phyloP scores from a whole-genome alignment of 768 basidiomycete species.

The Serendipita indica region DNA sequence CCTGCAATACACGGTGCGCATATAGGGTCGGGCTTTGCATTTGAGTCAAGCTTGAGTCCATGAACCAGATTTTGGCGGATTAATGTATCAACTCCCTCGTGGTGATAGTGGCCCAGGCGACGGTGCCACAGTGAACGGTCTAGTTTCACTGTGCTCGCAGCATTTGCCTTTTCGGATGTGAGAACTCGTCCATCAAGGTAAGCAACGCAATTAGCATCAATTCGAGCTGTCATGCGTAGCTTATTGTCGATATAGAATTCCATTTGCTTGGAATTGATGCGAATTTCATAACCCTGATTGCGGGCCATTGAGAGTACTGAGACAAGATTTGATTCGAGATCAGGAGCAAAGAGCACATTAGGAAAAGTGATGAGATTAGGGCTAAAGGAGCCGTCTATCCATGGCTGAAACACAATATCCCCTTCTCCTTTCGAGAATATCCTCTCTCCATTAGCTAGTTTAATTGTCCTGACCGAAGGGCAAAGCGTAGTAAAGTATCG shows the following conservation, averaged over 20 bases:
- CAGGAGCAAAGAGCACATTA: constrained; percentile 10
- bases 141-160: constrained; percentile 17
- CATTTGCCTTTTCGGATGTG: constrained; percentile 9
- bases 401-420: constrained; percentile 3
- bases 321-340: constrained; percentile 7
- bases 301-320: constrained; percentile 3
- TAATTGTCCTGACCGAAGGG: not conserved
- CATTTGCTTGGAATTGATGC: not conserved
- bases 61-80: constrained; percentile 15
- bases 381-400: constrained; percentile 1
- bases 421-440: constrained; percentile 3
- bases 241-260: not conserved
- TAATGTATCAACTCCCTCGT: constrained; percentile 15
- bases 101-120: constrained; percentile 21
- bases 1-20: constrained; percentile 27
- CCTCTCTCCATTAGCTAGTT: not conserved
- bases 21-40: constrained; percentile 18
- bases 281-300: not conserved
- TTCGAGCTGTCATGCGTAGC: constrained; percentile 16
- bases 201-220: constrained; percentile 18
- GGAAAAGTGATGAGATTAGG: not conserved
- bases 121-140: constrained; percentile 22
- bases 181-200: constrained; percentile 18
- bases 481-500: not conserved
- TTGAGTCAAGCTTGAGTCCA: constrained; percentile 20